Evolutionary conservation across 192 early-diverging fungal genomes (phyloP), one percentile per base, ranked within the genome.

Genomic region (Linderina pennispora): DNA sequence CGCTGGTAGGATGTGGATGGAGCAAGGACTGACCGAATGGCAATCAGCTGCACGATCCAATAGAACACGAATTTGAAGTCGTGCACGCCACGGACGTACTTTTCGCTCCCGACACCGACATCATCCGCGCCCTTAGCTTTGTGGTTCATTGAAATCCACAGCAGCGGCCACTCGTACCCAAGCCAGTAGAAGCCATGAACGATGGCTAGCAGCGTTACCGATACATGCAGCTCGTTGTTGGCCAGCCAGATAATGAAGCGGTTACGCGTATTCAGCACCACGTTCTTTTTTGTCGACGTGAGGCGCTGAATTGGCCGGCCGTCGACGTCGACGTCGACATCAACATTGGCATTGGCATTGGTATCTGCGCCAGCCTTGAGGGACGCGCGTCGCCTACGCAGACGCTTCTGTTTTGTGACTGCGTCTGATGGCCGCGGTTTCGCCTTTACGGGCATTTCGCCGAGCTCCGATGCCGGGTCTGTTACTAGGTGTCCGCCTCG

Each of bases 41-140:
- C 79, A 9, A 84, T 81, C 18, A 85, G 80, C 33, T 70, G 68
- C 10, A 85, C 48, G 19, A 84, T 60, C 83, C 83, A 87, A 56
- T 80, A 80, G 21, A 39, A 40, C 4, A 86, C 74, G 53, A 85
- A 81, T 23, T 69, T 76, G n/a, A 73, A 26, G 44, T 89, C 84
- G 14, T 80, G 50, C 6, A 26, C 28, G 13, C 85, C 83, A 25
- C 66, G 54, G 23, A 62, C 60, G 16, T 48, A 70, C 16, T 43
- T 37, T 11, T 20, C 31, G n/a, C 33, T 37, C 8, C 15, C 41
- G 17, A 14, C 34, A 25, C 20, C 18, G 21, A 11, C 32, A 13
- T 28, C 40, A 23, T 32, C 37, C 7, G 43, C 48, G 18, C 24
- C 20, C 7, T 17, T 35, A 8, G 52, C 31, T 22, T 37, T 23